Base-by-base conservation (phyloP, 345 rosid genomes). In the Ailanthus altissimus region DNA sequence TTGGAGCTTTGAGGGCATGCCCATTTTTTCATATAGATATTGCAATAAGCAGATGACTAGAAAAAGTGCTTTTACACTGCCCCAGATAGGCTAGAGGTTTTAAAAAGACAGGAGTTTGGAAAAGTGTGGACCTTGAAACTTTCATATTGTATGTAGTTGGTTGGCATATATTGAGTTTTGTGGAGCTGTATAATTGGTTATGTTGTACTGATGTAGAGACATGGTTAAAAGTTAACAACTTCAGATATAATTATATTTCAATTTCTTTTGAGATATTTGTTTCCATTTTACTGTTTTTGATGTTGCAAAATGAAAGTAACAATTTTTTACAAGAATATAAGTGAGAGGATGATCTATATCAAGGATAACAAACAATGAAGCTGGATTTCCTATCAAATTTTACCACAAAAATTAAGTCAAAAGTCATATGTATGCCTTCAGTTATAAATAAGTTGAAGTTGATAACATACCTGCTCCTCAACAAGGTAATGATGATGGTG, bases 11-110 rank as follows among this genome's bases (percentile, higher is more conserved):
- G 25, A 28, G 73, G 42, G n/a, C 50, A 69, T 28, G 42, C 42
- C 59, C 45, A 36, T 32, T 7, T 40, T 43, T 78, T 57, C 9
- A 32, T 43, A 46, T 75, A 5, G 63, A 36, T 45, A 59, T 45
- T 53, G 61, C 26, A 36, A 43, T 47, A 47, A 26, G 26, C 40
- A 11, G 21, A 9, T 45, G 43, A 51, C 6, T 20, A 58, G 67
- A 45, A n/a, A 67, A 76, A 51, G 18, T 58, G 70, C 71, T 78
- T 80, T 85, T 78, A 25, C 83, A 45, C 69, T 75, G 72, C 75
- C 80, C 82, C 58, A 78, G 49, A 70, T 46, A 74, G 75, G 79
- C 75, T 60, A 18, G 46, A 75, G 46, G 70, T 43, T 21, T 12
- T 65, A 32, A 32, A 59, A 32, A 47, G 36, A 36, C 76, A 0